Percentiles rank a stretch among this genome's conserved stretches.
phyloP scores from a whole-genome alignment of 495 filamentous ascomycete species.

The Penicillium coffeae region DNA sequence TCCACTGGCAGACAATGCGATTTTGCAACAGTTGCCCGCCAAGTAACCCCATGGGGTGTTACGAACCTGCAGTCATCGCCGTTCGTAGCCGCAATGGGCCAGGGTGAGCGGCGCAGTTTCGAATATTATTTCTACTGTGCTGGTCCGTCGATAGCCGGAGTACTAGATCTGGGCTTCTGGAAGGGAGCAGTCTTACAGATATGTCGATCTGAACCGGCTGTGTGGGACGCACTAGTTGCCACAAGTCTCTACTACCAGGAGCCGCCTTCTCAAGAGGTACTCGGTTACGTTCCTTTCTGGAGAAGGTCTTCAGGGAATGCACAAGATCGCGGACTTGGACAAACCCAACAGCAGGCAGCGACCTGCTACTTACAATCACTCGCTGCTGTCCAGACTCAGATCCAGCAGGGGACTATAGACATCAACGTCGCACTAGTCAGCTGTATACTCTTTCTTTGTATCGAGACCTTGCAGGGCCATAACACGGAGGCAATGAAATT shows the following conservation, averaged over 20 bases:
- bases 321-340: too few species aligned
- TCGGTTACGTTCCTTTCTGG: too few species aligned
- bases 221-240: conserved; percentile 6
- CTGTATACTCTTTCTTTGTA: too few species aligned
- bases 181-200: conserved; percentile 45
- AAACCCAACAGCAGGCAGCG: too few species aligned
- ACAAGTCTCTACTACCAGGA: background rate
- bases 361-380: too few species aligned
- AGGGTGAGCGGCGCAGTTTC: conserved; percentile 13
- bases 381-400: too few species aligned
- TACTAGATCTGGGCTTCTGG: conserved; percentile 44
- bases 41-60: background rate
- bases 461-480: too few species aligned
- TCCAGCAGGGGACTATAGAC: too few species aligned
- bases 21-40: background rate
- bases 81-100: background rate
- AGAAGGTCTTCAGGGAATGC: too few species aligned
- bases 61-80: background rate
- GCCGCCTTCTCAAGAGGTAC: too few species aligned
- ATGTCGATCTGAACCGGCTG: conserved; percentile 43
- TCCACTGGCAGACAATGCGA: conserved; percentile 1
- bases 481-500: too few species aligned
- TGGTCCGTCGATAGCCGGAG: conserved; percentile 39
- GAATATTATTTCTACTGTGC: conserved; percentile 39
- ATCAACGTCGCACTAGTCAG: too few species aligned